Evolutionary conservation across 352 stramenopile genomes (phyloP).

Genomic region (Globisporangium nagaii): DNA sequence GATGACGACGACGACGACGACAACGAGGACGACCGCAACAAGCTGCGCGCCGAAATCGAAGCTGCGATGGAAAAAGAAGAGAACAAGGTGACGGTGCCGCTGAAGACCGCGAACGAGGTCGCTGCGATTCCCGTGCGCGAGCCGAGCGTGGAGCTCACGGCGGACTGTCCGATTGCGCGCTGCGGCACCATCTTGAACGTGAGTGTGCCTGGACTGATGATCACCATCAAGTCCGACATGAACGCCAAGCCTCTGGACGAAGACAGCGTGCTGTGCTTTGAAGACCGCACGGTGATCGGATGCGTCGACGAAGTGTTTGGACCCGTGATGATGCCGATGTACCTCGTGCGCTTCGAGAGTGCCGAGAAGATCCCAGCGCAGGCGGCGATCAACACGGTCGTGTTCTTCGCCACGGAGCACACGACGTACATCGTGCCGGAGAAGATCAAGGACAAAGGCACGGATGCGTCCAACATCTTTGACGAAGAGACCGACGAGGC

Average conservation of each 20-base stretch:
- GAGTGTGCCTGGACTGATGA: slow-evolving; percentile 52
- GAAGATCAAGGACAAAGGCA: slow-evolving; percentile 75
- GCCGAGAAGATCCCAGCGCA: slow-evolving; percentile 58
- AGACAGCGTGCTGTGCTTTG: slow-evolving; percentile 76
- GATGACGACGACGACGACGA: slow-evolving; percentile 13
- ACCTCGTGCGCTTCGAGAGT: slow-evolving; percentile 75
- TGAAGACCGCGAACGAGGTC: slow-evolving; percentile 70
- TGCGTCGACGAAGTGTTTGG: slow-evolving; percentile 85
- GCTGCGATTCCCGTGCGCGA: slow-evolving; percentile 44
- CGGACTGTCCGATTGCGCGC: slow-evolving; percentile 60
- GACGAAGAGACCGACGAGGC: slow-evolving; percentile 79
- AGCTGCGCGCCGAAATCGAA: slow-evolving; percentile 70
- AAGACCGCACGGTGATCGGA: slow-evolving; percentile 68
- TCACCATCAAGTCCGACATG: slow-evolving; percentile 72
- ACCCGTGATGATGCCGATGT: slow-evolving; percentile 82
- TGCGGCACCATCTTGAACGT: slow-evolving; percentile 67
- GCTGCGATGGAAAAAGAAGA: slow-evolving; percentile 71
- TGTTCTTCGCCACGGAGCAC: slow-evolving; percentile 77
- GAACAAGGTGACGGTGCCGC: slow-evolving; percentile 32
- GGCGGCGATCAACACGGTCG: slow-evolving; percentile 27
- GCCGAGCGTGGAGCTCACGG: slow-evolving; percentile 62
- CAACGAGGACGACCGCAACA: slow-evolving; percentile 28
- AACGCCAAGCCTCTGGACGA: slow-evolving; percentile 65
- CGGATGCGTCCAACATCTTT: slow-evolving; percentile 83
- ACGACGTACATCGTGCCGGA: slow-evolving; percentile 77